Conservation (phyloP, 2,329 filamentous ascomycete species). For the Xylaria sp. region DNA sequence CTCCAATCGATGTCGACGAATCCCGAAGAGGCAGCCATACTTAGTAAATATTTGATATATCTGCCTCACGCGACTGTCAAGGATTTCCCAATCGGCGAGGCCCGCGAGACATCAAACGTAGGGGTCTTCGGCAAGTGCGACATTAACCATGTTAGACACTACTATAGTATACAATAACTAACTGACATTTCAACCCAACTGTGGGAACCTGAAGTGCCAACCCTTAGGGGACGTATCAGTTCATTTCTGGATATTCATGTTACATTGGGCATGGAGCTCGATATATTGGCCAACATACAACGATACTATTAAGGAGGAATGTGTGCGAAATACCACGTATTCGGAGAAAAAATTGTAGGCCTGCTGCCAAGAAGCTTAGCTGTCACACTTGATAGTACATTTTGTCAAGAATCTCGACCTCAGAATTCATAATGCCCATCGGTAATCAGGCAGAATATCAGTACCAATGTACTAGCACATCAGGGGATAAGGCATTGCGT, state of each 20-base stretch:
- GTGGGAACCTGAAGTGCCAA: slow-evolving; percentile 4
- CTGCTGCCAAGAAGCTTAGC: neutral
- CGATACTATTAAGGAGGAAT: neutral
- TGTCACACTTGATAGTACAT: neutral
- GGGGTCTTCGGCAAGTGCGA: slow-evolving; percentile 3
- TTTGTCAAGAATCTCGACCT: slow-evolving; percentile 6
- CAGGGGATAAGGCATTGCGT: neutral
- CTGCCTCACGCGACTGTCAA: neutral
- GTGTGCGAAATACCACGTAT: neutral
- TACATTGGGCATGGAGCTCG: neutral
- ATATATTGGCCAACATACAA: neutral
- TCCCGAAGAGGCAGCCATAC: neutral
- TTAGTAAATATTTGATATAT: slow-evolving; percentile 1
- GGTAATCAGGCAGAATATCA: neutral
- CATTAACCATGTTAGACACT: neutral
- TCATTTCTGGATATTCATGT: neutral
- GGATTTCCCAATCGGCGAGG: neutral
- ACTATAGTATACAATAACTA: neutral
- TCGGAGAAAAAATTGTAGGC: neutral
- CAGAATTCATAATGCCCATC: neutral
- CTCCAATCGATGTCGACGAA: neutral
- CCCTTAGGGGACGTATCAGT: neutral
- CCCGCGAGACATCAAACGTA: neutral
- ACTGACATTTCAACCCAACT: slow-evolving; percentile 6
- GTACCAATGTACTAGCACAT: neutral